These are phyloP conservation scores for Aureobasidium sp. DNA, from an alignment of 2,329 filamentous ascomycete genomes.

Conservation along the genomic window DNA sequence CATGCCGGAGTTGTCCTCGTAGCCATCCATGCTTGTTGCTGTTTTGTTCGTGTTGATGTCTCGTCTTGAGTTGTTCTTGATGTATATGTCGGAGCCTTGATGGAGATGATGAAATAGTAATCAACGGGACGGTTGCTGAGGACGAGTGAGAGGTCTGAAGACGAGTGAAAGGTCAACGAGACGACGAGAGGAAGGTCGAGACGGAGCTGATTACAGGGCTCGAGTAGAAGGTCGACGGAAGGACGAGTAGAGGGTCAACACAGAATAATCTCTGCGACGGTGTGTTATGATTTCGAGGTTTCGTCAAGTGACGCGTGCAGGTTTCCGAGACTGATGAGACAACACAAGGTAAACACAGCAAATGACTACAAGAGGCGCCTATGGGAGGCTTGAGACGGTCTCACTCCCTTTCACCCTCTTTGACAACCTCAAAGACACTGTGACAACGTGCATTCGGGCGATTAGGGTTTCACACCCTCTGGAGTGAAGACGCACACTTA, in stretches of 20 bases:
- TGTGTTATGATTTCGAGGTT: not conserved
- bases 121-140: not conserved
- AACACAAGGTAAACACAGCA: not conserved
- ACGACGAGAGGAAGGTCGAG: not conserved
- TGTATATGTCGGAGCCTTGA: not conserved
- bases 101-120: not conserved
- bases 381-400: no score
- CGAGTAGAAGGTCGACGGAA: not conserved
- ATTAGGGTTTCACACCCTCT: no score
- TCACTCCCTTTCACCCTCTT: no score
- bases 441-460: no score
- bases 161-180: not conserved
- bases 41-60: not conserved
- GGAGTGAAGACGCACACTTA: no score
- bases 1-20: not conserved
- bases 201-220: not conserved
- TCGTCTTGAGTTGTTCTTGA: not conserved
- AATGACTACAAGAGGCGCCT: no score
- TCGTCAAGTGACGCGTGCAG: not conserved
- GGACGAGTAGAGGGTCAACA: not conserved
- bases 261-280: not conserved
- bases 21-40: not conserved
- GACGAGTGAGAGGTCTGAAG: not conserved
- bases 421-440: no score
- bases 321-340: not conserved